Conservation (phyloP, 2,329 filamentous ascomycete genomes). For the Beauveria varroae region DNA sequence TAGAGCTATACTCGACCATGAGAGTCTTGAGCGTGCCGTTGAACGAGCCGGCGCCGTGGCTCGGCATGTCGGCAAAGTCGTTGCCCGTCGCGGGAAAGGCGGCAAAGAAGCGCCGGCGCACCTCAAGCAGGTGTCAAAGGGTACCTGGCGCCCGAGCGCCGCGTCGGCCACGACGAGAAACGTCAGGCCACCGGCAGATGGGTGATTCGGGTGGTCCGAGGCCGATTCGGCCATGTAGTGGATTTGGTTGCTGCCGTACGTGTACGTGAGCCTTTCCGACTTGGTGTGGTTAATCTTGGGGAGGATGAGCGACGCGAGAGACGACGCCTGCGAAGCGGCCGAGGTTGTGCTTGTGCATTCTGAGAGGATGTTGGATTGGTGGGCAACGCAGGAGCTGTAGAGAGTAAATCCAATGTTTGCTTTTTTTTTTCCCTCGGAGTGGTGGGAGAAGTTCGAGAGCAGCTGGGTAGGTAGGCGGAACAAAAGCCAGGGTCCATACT, state of each 20-base stretch:
- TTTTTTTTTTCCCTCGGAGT: no score
- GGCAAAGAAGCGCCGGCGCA: slow-evolving; percentile 78
- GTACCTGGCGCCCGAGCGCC: slow-evolving; percentile 75
- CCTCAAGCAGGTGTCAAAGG: slow-evolving; percentile 84
- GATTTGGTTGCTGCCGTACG: slow-evolving; percentile 84
- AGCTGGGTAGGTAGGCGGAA: no score
- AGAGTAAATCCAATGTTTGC: no score
- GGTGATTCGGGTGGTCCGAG: slow-evolving; percentile 49
- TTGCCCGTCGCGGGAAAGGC: slow-evolving; percentile 55
- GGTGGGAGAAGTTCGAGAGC: no score
- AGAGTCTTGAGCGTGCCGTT: slow-evolving; percentile 69
- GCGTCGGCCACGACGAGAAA: slow-evolving; percentile 85
- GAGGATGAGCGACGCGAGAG: slow-evolving; percentile 86
- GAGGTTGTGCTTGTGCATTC: slow-evolving; percentile 72
- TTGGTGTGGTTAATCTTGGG: slow-evolving; percentile 81
- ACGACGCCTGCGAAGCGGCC: slow-evolving; percentile 73
- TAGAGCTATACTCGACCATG: slow-evolving; percentile 79
- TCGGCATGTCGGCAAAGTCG: slow-evolving; percentile 70
- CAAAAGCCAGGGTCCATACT: no score
- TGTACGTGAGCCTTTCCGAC: slow-evolving; percentile 88
- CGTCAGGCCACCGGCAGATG: slow-evolving; percentile 72
- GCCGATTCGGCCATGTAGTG: slow-evolving; percentile 90
- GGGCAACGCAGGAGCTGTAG: slow-evolving; percentile 37
- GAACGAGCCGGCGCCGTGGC: slow-evolving; percentile 85
- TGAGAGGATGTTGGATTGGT: slow-evolving; percentile 85